Evolutionary conservation across 2,329 filamentous ascomycete genomes (phyloP).

Genomic region (Monosporascus sp.): DNA sequence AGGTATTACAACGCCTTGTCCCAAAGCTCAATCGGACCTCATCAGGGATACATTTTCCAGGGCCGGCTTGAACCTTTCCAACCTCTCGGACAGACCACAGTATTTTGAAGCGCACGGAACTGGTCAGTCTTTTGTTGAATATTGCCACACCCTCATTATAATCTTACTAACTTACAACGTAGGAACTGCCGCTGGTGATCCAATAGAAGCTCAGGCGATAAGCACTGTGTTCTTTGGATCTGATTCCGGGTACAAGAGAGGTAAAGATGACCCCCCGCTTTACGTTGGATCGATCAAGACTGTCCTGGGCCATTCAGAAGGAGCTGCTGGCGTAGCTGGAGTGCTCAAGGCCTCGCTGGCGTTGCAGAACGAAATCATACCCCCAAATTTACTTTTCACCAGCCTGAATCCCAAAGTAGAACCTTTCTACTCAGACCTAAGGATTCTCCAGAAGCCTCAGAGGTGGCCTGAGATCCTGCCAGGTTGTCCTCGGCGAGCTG

Average conservation of each 20-base stretch:
- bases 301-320: slow-evolving; percentile 2
- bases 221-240: slow-evolving; percentile 7
- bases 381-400: slow-evolving; percentile 28
- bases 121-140: neutral
- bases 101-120: slow-evolving; percentile 27
- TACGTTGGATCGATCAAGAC: slow-evolving; percentile 14
- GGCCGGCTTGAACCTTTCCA: slow-evolving; percentile 5
- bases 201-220: slow-evolving; percentile 19
- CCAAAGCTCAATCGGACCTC: slow-evolving; percentile 3
- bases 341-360: slow-evolving; percentile 18
- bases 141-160: too few relatives aligned
- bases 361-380: slow-evolving; percentile 13
- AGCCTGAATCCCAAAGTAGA: slow-evolving; percentile 19
- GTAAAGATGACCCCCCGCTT: neutral
- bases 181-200: slow-evolving; percentile 21
- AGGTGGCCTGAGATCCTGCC: slow-evolving; percentile 11
- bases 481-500: slow-evolving; percentile 4
- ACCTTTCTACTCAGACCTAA: slow-evolving; percentile 17
- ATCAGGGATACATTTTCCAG: slow-evolving; percentile 5
- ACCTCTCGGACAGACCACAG: slow-evolving; percentile 13
- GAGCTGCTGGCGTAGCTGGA: slow-evolving; percentile 21
- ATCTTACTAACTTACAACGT: too few relatives aligned
- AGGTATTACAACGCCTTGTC: slow-evolving; percentile 8
- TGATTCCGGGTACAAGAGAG: neutral
- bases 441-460: slow-evolving; percentile 3